These are phyloP conservation scores for Rhizopus delemar DNA, from an alignment of 371 early-diverging fungal species.

Conservation along the genomic window DNA sequence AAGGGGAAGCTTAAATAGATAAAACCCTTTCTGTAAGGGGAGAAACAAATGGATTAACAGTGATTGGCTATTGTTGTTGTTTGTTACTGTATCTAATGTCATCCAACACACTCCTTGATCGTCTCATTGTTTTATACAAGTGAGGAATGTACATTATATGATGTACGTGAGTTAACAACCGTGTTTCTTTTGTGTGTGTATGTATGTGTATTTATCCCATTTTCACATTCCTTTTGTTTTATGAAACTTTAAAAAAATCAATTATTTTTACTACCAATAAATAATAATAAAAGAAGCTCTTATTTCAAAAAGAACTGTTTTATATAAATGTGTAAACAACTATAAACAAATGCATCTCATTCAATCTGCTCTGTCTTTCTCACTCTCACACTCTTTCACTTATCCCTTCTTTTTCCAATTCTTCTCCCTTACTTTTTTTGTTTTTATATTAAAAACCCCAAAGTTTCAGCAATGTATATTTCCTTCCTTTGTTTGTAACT, in stretches of 20 bases:
- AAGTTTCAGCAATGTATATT: neutral
- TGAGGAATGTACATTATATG: conserved; percentile 10
- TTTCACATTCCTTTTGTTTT: conserved; percentile 5
- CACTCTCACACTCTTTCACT: too few species aligned
- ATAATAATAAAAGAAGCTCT: too few species aligned
- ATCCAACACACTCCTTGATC: neutral
- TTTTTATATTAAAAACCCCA: too few species aligned
- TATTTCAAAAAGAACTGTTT: too few species aligned
- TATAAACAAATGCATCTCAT: neutral
- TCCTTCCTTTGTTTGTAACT: conserved; percentile 2
- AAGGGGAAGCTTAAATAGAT: neutral
- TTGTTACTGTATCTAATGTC: conserved; percentile 4
- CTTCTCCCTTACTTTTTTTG: too few species aligned
- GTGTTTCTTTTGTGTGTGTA: neutral
- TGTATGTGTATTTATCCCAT: neutral
- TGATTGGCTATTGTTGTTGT: conserved; percentile 1
- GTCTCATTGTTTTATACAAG: conserved; percentile 9
- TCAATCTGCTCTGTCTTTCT: too few species aligned
- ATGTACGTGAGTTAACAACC: conserved; percentile 4
- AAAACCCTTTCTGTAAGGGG: conserved; percentile 3
- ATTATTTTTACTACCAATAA: too few species aligned
- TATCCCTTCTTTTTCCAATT: neutral
- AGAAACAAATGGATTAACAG: neutral
- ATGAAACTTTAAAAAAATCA: neutral
- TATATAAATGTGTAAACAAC: too few species aligned